Evolutionary conservation across 2,329 filamentous ascomycete species (phyloP), one percentile per base, ranked within the genome.

Genomic region (Penicillium sp.): DNA sequence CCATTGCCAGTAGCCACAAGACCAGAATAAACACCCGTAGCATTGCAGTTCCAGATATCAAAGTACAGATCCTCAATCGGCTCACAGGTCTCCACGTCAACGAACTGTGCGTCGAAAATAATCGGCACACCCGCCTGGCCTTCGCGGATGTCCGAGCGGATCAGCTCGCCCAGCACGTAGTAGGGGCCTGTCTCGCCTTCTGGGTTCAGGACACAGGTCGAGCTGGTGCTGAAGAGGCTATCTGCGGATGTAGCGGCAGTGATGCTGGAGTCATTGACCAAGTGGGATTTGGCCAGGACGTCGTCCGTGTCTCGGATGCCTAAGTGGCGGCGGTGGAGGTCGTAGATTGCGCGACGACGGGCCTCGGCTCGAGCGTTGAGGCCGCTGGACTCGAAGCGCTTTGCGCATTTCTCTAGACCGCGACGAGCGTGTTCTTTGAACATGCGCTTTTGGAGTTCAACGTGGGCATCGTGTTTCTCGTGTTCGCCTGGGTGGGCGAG

Each of bases 141-240:
- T 25, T 77, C 73, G 3, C 54, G 59, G 49, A 76, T 59, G 40
- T 77, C 63, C 2, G 69, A 63, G 20, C 75, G 69, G 42, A 76
- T 64, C 22, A 69, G 60, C 52, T 76, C 73, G 14, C 73, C 73
- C 15, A 60, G 57, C 22, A 76, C 69, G 47, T 67, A 83, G 71
- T 80, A 83, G 9, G 81, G 81, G 2, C 65, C 62, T 12, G 49
- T 73, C 5, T 77, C 81, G 14, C 77, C 77, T 62, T 83, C 80
- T 0, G 81, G 80, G 26, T 73, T 76, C 27, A 83, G 70, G 14
- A 81, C 65, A 58, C 80, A 83, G 29, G 45, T 54, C 14, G 42
- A 48, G 26, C 22, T 55, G 44, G 41, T 26, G 3, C 6, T 54
- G 23, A 61, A 53, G 14, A 54, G 14, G 2, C 35, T 35, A 9